phyloP scores from a whole-genome alignment of 805 yeast species.

The Kodamaea sagamina region DNA sequence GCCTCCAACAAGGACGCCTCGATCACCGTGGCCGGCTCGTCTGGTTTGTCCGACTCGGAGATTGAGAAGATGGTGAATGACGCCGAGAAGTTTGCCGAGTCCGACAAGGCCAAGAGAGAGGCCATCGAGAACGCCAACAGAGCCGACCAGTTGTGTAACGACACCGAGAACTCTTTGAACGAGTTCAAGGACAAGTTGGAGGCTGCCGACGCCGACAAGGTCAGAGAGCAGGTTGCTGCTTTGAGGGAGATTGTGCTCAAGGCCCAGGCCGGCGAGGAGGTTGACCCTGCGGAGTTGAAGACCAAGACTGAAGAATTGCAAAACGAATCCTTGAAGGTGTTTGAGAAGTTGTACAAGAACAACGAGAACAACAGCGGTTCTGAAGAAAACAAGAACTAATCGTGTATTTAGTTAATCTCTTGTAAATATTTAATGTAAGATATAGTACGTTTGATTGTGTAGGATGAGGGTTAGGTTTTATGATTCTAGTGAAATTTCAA shows the following conservation, averaged over 20 bases:
- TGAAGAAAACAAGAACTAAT: conserved; percentile 32
- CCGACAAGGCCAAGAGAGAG: conserved; percentile 84
- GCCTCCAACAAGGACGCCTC: conserved; percentile 92
- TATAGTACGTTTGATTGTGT: conserved; percentile 2
- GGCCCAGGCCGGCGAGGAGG: conserved; percentile 64
- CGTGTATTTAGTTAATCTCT: conserved; percentile 12
- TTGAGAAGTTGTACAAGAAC: conserved; percentile 57
- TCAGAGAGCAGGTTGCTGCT: conserved; percentile 53
- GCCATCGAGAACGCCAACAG: conserved; percentile 83
- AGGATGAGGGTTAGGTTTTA: not conserved
- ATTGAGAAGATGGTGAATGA: conserved; percentile 89
- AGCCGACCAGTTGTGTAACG: conserved; percentile 71
- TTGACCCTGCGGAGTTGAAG: conserved; percentile 64
- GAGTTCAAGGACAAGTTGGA: conserved; percentile 51
- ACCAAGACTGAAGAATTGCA: conserved; percentile 75
- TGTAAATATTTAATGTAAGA: conserved; percentile 15
- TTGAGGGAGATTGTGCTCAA: conserved; percentile 67
- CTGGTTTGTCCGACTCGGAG: conserved; percentile 88
- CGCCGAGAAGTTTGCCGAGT: conserved; percentile 85
- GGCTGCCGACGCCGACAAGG: conserved; percentile 48
- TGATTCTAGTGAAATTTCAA: too few species aligned
- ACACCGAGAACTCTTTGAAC: conserved; percentile 49
- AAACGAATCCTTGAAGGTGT: conserved; percentile 70
- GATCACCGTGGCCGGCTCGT: conserved; percentile 94
- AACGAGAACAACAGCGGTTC: conserved; percentile 27